These are phyloP conservation scores for Dacryopinax primogenitus DNA, from an alignment of 768 basidiomycete genomes.

Conservation along the genomic window DNA sequence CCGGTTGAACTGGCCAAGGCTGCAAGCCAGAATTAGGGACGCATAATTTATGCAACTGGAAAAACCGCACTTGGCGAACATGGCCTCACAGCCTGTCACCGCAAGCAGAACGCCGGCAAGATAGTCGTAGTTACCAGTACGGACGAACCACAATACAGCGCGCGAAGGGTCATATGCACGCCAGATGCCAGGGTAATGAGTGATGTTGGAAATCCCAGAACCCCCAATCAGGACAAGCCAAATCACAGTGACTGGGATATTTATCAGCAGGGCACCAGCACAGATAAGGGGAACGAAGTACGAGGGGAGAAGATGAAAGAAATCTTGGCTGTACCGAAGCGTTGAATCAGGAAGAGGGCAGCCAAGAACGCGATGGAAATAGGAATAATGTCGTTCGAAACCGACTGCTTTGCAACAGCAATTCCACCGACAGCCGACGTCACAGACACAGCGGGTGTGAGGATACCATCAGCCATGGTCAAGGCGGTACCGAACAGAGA, in stretches of 20 bases:
- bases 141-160: slow-evolving; percentile 52
- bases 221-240: slow-evolving; percentile 44
- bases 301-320: slow-evolving; percentile 43
- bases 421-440: slow-evolving; percentile 59
- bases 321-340: slow-evolving; percentile 45
- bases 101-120: slow-evolving; percentile 52
- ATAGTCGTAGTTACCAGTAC: slow-evolving; percentile 47
- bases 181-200: slow-evolving; percentile 43
- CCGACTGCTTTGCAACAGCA: slow-evolving; percentile 42
- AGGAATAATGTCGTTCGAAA: slow-evolving; percentile 36
- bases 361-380: slow-evolving; percentile 51
- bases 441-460: slow-evolving; percentile 58
- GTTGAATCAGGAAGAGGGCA: slow-evolving; percentile 45
- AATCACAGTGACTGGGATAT: slow-evolving; percentile 36
- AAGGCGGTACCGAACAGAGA: slow-evolving; percentile 51
- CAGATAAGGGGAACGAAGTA: slow-evolving; percentile 20
- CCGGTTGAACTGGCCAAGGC: slow-evolving; percentile 56
- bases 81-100: slow-evolving; percentile 56
- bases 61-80: slow-evolving; percentile 47
- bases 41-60: neutral
- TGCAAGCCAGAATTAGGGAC: slow-evolving; percentile 19
- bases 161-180: slow-evolving; percentile 56
- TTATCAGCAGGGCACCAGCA: neutral
- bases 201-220: slow-evolving; percentile 49
- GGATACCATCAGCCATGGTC: slow-evolving; percentile 54